Base-by-base conservation (phyloP, 306 rosid species). In the Bauhinia variegata region DNA sequence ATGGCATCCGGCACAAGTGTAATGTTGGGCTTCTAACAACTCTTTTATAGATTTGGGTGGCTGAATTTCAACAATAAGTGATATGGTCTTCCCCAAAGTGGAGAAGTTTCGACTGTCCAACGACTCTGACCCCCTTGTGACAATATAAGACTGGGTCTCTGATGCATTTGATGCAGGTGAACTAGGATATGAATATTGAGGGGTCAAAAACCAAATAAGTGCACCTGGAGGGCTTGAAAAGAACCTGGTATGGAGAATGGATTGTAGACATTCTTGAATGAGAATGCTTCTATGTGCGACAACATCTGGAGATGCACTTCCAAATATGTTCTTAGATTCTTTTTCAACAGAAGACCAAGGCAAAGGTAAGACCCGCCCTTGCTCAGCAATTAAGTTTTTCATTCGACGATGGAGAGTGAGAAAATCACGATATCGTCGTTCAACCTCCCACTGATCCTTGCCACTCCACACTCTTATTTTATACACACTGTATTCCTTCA, bases 1-100 rank as follows among this genome's bases (percentile, higher is more conserved):
- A 83, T 80, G 91, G 83, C 99, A 95, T 62, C 99, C 99, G 71
- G 97, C 97, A 73, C 99, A 95, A 11, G 68, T 66, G 77, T 95
- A 73, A 79, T 90, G 91, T 49, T 95, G 99, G 51, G 88, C 87
- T 77, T 95, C 99, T 75, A 95, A 82, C 78, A 88, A 78, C 83
- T 90, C 95, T 82, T 80, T 88, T 63, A 71, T 38, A 57, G 97
- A 86, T 84, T 86, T 90, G 79, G 79, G 75, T 8, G 95, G 86
- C 13, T 79, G 89, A 73, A 90, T 82, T 85, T 95, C 97, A 77
- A 95, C 96, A 36, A 88, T 80, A 63, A 95, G 92, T 54, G 97
- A 90, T 76, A 95, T 83, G 42, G 96, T 88, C 76, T 90, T 86
- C 63, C 99, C 99, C 50, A 88, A 75, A 70, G 89, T 19, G 68